phyloP scores from a whole-genome alignment of 2,329 filamentous ascomycete species.

The Albifimbria verrucaria region DNA sequence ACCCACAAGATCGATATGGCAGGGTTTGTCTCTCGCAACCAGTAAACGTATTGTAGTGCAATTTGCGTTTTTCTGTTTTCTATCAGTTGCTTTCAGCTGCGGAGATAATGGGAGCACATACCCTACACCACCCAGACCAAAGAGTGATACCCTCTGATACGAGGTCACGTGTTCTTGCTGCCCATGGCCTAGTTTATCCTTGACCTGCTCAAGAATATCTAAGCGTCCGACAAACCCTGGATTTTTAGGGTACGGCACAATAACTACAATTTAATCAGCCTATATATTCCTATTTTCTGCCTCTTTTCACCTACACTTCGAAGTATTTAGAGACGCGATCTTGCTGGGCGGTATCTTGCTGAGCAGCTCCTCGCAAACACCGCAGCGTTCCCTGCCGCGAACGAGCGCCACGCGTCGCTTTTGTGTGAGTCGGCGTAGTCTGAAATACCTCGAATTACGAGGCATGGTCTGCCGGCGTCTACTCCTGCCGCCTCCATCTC shows the following conservation, averaged over 20 bases:
- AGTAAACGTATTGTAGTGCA: constrained; percentile 12
- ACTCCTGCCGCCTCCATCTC: constrained; percentile 1
- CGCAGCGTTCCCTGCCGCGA: not conserved
- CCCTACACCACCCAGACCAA: constrained; percentile 1
- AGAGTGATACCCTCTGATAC: not conserved
- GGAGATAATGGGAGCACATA: not conserved
- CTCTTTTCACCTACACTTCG: not conserved
- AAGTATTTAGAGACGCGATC: not conserved
- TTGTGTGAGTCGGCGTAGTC: constrained; percentile 1
- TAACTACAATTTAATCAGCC: not conserved
- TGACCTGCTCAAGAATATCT: not conserved
- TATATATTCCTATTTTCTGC: not conserved
- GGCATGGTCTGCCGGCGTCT: not conserved
- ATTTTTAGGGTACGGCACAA: not conserved
- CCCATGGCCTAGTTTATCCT: not conserved
- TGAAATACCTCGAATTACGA: not conserved
- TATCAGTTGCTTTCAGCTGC: not conserved
- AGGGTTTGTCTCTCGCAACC: not conserved
- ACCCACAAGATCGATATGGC: not conserved
- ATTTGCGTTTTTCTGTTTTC: not conserved
- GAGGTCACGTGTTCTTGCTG: not conserved
- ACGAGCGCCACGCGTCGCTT: not conserved
- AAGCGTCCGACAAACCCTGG: not conserved
- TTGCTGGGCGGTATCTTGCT: not conserved
- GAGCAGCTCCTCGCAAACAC: not conserved